A percentile compares a stretch with the other conserved stretches of the same genome.
Evolutionary conservation across 2,329 filamentous ascomycete species (phyloP).

Genomic region (Trichoderma aggressivum): DNA sequence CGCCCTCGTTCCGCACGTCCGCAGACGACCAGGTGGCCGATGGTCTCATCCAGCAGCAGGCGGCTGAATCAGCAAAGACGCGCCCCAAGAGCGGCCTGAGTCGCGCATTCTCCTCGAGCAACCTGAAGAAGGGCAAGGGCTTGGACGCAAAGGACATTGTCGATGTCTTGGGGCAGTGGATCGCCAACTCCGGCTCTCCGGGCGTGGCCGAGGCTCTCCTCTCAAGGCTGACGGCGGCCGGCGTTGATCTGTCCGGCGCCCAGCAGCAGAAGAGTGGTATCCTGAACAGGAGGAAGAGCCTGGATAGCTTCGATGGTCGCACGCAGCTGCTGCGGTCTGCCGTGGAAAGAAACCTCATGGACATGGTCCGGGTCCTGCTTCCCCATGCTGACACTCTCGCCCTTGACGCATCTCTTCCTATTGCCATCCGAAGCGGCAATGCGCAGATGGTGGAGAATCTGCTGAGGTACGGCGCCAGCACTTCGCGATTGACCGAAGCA

Average conservation of each 20-base stretch:
- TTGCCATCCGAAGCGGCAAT: slow-evolving; percentile 46
- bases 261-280: slow-evolving; percentile 48
- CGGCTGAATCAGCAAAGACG: slow-evolving; percentile 33
- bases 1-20: slow-evolving; percentile 43
- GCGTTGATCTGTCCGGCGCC: slow-evolving; percentile 49
- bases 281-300: slow-evolving; percentile 47
- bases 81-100: slow-evolving; percentile 41
- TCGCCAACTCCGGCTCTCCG: slow-evolving; percentile 47
- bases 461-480: slow-evolving; percentile 49
- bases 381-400: slow-evolving; percentile 51
- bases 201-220: slow-evolving; percentile 57
- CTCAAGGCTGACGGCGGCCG: slow-evolving; percentile 45
- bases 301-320: slow-evolving; percentile 47
- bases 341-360: slow-evolving; percentile 46
- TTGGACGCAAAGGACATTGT: slow-evolving; percentile 54
- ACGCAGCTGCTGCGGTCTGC: slow-evolving; percentile 51
- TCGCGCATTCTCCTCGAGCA: slow-evolving; percentile 37
- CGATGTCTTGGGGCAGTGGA: slow-evolving; percentile 47
- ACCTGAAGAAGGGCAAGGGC: slow-evolving; percentile 45
- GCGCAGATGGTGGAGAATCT: slow-evolving; percentile 45
- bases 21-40: slow-evolving; percentile 53
- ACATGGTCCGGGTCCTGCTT: slow-evolving; percentile 53
- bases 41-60: slow-evolving; percentile 49
- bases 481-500: slow-evolving; percentile 45
- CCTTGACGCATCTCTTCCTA: slow-evolving; percentile 48